phyloP scores from a whole-genome alignment of 768 basidiomycete genomes.

The Podaxis sp. region DNA sequence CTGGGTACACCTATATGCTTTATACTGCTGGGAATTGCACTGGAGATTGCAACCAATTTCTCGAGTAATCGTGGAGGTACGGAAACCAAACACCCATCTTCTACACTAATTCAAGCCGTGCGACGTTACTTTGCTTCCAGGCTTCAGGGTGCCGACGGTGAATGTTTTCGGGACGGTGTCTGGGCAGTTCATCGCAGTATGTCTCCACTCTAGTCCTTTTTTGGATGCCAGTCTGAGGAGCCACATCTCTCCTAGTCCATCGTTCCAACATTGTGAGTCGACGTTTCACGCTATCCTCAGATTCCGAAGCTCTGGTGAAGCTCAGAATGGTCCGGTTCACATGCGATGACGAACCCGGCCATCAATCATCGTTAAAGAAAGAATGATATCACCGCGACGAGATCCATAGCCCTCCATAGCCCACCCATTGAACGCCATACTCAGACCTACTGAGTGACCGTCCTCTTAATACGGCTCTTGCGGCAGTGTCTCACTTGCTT shows the following conservation, averaged over 20 bases:
- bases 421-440: background rate
- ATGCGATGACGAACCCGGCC: no score
- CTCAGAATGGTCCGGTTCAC: background rate
- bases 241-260: constrained; percentile 44
- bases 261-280: constrained; percentile 49
- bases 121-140: constrained; percentile 28
- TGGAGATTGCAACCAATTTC: constrained; percentile 45
- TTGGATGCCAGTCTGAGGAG: background rate
- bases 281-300: background rate
- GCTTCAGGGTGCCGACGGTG: constrained; percentile 55
- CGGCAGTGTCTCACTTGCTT: background rate
- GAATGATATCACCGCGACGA: background rate
- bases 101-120: background rate
- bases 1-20: constrained; percentile 40
- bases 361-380: background rate
- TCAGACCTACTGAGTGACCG: background rate
- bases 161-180: constrained; percentile 53
- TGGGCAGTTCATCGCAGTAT: constrained; percentile 43
- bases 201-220: constrained; percentile 13
- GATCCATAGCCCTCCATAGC: no score
- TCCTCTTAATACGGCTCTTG: background rate
- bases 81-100: constrained; percentile 11
- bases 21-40: constrained; percentile 44
- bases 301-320: background rate
- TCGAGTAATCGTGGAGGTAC: constrained; percentile 44